Conservation (phyloP, 2,329 filamentous ascomycete genomes). For the Botryotinia calthae region DNA sequence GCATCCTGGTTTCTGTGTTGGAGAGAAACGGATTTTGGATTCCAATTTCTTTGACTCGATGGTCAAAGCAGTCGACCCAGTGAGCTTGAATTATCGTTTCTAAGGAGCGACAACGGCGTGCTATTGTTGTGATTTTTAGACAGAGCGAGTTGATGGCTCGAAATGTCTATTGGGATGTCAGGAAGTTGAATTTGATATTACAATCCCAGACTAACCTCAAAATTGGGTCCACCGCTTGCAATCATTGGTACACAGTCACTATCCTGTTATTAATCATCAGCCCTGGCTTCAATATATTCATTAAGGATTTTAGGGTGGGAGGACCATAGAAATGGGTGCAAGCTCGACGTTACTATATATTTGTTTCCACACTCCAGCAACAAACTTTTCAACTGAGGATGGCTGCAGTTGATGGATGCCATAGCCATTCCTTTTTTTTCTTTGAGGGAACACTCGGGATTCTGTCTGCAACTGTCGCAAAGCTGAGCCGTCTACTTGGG, state of each 20-base stretch:
- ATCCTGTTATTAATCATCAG: neutral
- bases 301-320: neutral
- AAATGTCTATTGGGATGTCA: neutral
- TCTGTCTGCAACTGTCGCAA: neutral
- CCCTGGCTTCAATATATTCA: neutral
- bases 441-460: neutral
- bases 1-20: neutral
- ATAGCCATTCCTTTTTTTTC: neutral
- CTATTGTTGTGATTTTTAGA: neutral
- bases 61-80: neutral
- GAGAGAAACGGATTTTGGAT: neutral
- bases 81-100: neutral
- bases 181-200: neutral
- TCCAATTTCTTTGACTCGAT: neutral
- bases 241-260: neutral
- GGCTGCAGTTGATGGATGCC: neutral
- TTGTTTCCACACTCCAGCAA: neutral
- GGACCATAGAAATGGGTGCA: neutral
- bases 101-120: neutral
- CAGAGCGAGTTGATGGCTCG: neutral
- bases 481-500: neutral
- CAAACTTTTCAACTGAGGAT: neutral
- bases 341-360: neutral
- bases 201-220: neutral
- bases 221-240: neutral